A percentile compares a stretch with the other conserved stretches of the same genome.
Evolutionary conservation across 768 basidiomycete species (phyloP).

Genomic region (Mycena belliarum): DNA sequence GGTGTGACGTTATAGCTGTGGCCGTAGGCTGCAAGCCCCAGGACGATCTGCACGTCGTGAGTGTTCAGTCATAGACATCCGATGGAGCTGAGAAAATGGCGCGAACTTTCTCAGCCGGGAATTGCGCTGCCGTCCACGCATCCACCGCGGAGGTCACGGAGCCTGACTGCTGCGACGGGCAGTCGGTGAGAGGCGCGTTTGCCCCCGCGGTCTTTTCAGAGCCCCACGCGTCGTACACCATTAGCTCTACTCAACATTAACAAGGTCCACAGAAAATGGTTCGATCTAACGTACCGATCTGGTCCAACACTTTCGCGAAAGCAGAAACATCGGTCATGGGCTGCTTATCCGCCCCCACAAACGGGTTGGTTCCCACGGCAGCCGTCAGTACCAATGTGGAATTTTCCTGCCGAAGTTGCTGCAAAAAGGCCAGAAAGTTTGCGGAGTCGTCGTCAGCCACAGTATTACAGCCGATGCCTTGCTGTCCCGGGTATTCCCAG

Average conservation of each 20-base stretch:
- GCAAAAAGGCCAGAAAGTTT: constrained; percentile 78
- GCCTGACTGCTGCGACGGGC: constrained; percentile 55
- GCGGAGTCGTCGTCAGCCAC: constrained; percentile 58
- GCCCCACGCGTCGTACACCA: constrained; percentile 72
- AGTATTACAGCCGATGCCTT: constrained; percentile 73
- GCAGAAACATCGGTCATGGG: constrained; percentile 38
- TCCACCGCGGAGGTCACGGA: constrained; percentile 73
- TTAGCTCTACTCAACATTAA: constrained; percentile 34
- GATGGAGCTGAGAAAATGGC: background rate
- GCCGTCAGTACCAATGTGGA: constrained; percentile 61
- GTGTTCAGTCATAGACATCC: no score
- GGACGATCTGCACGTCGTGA: constrained; percentile 63
- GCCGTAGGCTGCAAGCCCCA: constrained; percentile 85
- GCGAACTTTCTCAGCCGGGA: constrained; percentile 52
- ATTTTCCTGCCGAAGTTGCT: constrained; percentile 57
- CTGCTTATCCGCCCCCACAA: constrained; percentile 53
- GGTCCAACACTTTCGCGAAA: constrained; percentile 49
- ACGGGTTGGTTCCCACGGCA: constrained; percentile 63
- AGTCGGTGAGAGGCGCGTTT: constrained; percentile 83
- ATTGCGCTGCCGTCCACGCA: constrained; percentile 75
- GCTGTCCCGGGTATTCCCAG: constrained; percentile 81
- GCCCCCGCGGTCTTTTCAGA: constrained; percentile 63
- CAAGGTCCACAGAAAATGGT: no score
- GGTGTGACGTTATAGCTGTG: constrained; percentile 61
- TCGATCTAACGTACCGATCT: constrained; percentile 44